Base-by-base conservation (phyloP, 192 early-diverging fungal genomes). In the Entophlyctis luteolus region DNA sequence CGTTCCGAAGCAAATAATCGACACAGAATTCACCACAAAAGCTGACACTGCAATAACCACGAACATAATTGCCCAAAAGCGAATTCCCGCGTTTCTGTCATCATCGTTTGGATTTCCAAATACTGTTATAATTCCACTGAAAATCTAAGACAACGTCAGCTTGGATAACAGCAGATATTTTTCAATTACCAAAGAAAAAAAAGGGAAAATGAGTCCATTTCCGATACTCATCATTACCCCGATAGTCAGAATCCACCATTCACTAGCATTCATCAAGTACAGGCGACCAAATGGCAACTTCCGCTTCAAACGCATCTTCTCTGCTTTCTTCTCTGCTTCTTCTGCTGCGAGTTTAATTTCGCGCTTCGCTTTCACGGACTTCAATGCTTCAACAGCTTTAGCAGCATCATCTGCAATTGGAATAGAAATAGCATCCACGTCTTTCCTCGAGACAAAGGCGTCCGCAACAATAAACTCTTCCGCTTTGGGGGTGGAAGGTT, bases 1-100 rank as follows among this genome's bases (percentile, higher is more conserved):
- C 25, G 72, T 68, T 12, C 70, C 69, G 32, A 84, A 75, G 3
- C 60, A 83, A 83, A 27, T 74, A 53, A 75, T 81, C 59, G 62
- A 76, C 52, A 66, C 53, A 76, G 55, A 77, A 68, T 63, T 77
- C 65, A 79, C 68, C 52, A 84, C 23, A 59, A 89, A 82, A n/a
- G 80, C 74, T 27, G 78, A 84, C 46, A 81, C 68, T 47, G 81
- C 82, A 69, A 89, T 86, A 52, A 75, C 52, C 27, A 85, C 69
- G 54, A 90, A 90, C 58, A 85, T 76, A n/a, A 83, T 71, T 2
- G 82, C 76, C 66, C 82, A 91, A 39, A 81, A 74, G 54, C 79
- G 73, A 47, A 80, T 77, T 6, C 79, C 50, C 31, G 50, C 27
- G 36, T 62, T 68, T 16, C 72, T 52, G 22, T 68, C 73, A 54